Percentiles rank a stretch among this genome's conserved stretches.
Conservation (phyloP, 1,139 yeast species). For the Suhomyces yuchorum region DNA sequence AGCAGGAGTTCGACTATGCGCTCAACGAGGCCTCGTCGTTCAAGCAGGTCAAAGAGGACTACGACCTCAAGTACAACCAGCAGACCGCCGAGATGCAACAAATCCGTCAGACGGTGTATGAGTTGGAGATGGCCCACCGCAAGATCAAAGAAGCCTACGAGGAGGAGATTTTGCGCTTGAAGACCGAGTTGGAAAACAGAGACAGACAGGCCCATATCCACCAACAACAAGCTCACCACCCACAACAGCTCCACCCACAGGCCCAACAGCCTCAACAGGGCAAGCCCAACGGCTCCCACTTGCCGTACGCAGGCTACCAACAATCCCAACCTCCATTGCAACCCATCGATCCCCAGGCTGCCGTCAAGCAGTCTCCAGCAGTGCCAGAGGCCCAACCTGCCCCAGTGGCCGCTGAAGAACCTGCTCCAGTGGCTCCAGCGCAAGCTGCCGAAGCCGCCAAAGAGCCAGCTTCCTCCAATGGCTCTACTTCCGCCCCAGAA, state of each 20-base stretch:
- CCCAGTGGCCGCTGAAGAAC: not conserved
- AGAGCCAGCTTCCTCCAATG: constrained; percentile 17
- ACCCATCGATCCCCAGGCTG: constrained; percentile 2
- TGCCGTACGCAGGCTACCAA: constrained; percentile 18
- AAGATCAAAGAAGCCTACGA: constrained; percentile 96
- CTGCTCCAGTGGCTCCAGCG: not conserved
- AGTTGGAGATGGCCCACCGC: constrained; percentile 90
- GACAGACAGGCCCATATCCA: constrained; percentile 58
- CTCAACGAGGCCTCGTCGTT: constrained; percentile 84
- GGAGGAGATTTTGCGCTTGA: constrained; percentile 83
- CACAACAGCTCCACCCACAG: constrained; percentile 27
- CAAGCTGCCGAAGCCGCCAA: constrained; percentile 16
- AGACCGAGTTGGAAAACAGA: constrained; percentile 80
- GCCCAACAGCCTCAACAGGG: constrained; percentile 16
- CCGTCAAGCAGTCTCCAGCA: constrained; percentile 18
- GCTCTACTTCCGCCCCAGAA: constrained; percentile 23
- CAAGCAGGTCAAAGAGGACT: constrained; percentile 91
- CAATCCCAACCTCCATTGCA: constrained; percentile 17
- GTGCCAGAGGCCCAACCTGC: constrained; percentile 17
- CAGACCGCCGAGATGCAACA: constrained; percentile 95
- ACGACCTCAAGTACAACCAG: constrained; percentile 85
- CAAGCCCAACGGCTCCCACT: constrained; percentile 18
- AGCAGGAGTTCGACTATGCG: constrained; percentile 87
- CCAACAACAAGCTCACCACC: constrained; percentile 22
- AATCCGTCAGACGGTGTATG: constrained; percentile 91